Evolutionary conservation across 2,329 filamentous ascomycete species (phyloP), one percentile per base, ranked within the genome.

Genomic region (Triangularia verruculosa): DNA sequence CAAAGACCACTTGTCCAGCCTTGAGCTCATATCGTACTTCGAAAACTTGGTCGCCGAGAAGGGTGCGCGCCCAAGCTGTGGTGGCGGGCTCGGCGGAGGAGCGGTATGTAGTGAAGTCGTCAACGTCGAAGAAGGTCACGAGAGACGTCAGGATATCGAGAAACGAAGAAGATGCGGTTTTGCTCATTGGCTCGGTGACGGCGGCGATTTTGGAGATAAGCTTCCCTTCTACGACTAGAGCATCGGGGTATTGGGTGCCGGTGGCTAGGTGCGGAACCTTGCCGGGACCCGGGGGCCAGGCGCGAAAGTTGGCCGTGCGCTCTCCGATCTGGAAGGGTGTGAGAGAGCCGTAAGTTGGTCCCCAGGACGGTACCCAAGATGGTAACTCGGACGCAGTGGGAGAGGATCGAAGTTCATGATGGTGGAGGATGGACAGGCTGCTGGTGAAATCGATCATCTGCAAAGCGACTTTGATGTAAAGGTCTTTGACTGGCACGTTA

Each of bases 301-400:
- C 56, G 1, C 15, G 9, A 17, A 22, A 58, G 11, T 32, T 32
- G n/a, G 11, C 12, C 1, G 39, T n/a, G 22, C 56, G 25, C 9
- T 43, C 15, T 24, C 13, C 24, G 30, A 58, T 22, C 22, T 22
- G 56, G 32, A 39, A 24, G 56, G 56, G 28, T 11, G 56, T 28
- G 17, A 39, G n/a, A 20, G n/a, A 25, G 28, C 56, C 56, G 56
- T 58, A 58, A 13, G 56, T 58, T n/a, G 25, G 22, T 1, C 56
- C 56, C 56, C 56, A 58, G 28, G 8, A 25, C 17, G 56, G 56
- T 20, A 43, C 28, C 56, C 56, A 58, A n/a, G 56, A 58, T 25
- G 56, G 56, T 7, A 58, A 22, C 3, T 32, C 54, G 4, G 28
- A 24, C 11, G 8, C 15, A 1, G 22, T 4, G n/a, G 55, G 6